Percentiles rank a stretch among this genome's conserved stretches.
These are phyloP conservation scores for Penicillium manginii DNA, from an alignment of 495 filamentous ascomycete species.

Conservation along the genomic window DNA sequence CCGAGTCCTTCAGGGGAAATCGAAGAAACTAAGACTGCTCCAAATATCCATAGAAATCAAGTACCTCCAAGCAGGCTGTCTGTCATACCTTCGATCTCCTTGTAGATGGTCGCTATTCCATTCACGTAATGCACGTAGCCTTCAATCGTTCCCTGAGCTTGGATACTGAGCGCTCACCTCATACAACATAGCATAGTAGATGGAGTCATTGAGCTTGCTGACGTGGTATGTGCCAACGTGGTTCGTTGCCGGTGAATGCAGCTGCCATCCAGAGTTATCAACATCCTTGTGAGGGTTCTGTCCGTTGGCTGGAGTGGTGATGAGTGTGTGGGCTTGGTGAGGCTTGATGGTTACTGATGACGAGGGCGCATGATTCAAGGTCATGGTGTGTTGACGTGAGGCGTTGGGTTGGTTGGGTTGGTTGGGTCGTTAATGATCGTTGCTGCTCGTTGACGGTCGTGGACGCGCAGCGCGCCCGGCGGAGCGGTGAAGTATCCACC, in stretches of 20 bases:
- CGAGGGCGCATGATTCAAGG: neutral
- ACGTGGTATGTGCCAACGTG: neutral
- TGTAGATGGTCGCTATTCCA: neutral
- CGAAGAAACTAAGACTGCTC: no score
- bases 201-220: neutral
- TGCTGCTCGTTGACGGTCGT: neutral
- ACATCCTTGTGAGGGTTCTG: neutral
- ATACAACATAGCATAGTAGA: neutral
- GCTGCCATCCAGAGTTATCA: neutral
- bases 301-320: neutral
- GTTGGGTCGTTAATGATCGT: neutral
- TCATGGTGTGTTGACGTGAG: neutral
- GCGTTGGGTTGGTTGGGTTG: neutral
- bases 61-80: neutral
- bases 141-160: neutral
- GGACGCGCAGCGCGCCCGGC: neutral
- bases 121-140: neutral
- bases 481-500: slow-evolving; percentile 1
- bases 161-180: neutral
- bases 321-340: neutral
- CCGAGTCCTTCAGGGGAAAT: no score
- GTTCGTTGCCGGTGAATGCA: slow-evolving; percentile 1
- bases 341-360: neutral
- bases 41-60: neutral
- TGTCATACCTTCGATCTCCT: neutral